Percentiles rank a stretch among this genome's conserved stretches.
These are phyloP conservation scores for Xylariaceae sp. DNA, from an alignment of 2,329 filamentous ascomycete genomes.

Conservation along the genomic window DNA sequence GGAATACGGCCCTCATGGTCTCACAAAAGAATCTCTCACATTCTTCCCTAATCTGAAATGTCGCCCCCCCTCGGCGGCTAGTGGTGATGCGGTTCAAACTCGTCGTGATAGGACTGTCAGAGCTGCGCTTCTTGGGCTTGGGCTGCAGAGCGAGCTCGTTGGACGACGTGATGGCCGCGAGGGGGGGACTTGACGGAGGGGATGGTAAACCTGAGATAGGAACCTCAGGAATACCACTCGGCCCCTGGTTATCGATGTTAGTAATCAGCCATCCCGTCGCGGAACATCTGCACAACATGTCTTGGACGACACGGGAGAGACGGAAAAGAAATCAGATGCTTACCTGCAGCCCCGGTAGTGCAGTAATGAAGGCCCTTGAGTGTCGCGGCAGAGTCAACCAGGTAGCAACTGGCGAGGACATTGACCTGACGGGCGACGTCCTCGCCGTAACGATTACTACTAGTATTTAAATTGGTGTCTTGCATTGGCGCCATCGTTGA, in stretches of 20 bases:
- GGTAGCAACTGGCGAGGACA: conserved; percentile 87
- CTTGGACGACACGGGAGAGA: not conserved
- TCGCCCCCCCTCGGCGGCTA: conserved; percentile 78
- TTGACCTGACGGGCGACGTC: conserved; percentile 59
- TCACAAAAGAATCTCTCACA: conserved; percentile 99
- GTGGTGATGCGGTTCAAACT: conserved; percentile 43
- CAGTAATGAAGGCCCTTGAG: conserved; percentile 90
- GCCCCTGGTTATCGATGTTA: conserved; percentile 45
- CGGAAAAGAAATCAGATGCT: conserved; percentile 24
- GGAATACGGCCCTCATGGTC: conserved; percentile 88
- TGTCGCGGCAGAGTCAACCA: conserved; percentile 65
- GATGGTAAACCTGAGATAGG: conserved; percentile 77
- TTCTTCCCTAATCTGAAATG: conserved; percentile 96
- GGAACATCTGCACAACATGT: not conserved
- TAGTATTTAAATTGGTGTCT: conserved; percentile 57
- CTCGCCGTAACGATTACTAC: conserved; percentile 76
- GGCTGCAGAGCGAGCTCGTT: conserved; percentile 61
- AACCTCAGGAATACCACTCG: conserved; percentile 95
- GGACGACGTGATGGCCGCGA: conserved; percentile 65
- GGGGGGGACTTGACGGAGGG: conserved; percentile 83
- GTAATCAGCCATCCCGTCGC: not conserved
- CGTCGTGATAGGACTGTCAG: conserved; percentile 24
- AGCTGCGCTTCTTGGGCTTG: conserved; percentile 45
- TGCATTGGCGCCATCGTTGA: conserved; percentile 62
- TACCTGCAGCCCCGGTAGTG: conserved; percentile 82